These are phyloP conservation scores for Amylocystis lapponica DNA, from an alignment of 768 basidiomycete genomes.

Conservation along the genomic window DNA sequence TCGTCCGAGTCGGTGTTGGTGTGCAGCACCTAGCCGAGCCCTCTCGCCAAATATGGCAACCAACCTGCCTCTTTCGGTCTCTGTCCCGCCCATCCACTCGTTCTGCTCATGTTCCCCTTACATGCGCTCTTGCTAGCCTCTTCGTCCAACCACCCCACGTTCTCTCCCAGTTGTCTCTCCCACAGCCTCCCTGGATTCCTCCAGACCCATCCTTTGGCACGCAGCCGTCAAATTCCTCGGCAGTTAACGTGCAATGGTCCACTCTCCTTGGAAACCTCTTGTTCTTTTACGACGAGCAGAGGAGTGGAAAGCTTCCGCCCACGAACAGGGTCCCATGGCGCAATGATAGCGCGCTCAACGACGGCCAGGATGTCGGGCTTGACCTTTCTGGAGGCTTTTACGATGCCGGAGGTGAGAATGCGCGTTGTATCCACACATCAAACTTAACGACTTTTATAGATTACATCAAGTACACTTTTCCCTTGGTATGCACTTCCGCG, in stretches of 20 bases:
- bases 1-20: too few relatives aligned
- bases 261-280: slow-evolving; percentile 73
- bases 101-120: neutral
- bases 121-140: neutral
- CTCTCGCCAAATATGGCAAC: neutral
- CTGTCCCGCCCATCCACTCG: too few relatives aligned
- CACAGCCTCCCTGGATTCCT: slow-evolving; percentile 59
- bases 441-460: slow-evolving; percentile 51
- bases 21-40: too few relatives aligned
- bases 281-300: slow-evolving; percentile 90
- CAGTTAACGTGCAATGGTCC: slow-evolving; percentile 71
- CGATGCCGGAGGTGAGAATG: slow-evolving; percentile 76
- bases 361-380: slow-evolving; percentile 67
- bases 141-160: too few relatives aligned
- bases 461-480: slow-evolving; percentile 85
- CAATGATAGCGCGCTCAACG: slow-evolving; percentile 71
- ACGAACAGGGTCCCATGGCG: slow-evolving; percentile 81
- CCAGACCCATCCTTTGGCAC: slow-evolving; percentile 55
- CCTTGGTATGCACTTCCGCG: slow-evolving; percentile 49
- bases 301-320: slow-evolving; percentile 67
- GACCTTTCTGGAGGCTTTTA: slow-evolving; percentile 88
- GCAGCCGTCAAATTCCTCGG: slow-evolving; percentile 13
- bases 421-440: neutral
- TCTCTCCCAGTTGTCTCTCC: slow-evolving; percentile 52
- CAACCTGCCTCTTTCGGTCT: neutral